A percentile compares a stretch with the other conserved stretches of the same genome.
These are phyloP conservation scores for Penicillium sp. DNA, from an alignment of 2,329 filamentous ascomycete species.

Conservation along the genomic window DNA sequence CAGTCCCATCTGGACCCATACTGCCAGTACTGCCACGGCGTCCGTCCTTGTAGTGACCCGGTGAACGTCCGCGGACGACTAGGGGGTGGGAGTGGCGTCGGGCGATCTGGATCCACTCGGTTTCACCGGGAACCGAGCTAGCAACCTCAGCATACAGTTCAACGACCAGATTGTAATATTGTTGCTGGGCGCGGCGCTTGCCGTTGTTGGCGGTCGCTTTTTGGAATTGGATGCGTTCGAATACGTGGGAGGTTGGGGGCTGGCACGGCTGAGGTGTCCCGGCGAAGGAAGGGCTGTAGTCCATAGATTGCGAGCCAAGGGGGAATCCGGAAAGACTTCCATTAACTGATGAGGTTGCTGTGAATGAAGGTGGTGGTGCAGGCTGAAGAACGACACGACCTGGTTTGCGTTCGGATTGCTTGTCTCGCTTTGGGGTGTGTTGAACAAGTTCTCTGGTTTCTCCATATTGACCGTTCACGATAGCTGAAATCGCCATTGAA, in stretches of 20 bases:
- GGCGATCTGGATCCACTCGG: conserved; percentile 69
- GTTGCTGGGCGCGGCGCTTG: conserved; percentile 83
- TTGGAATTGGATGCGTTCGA: conserved; percentile 93
- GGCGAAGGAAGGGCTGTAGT: conserved; percentile 36
- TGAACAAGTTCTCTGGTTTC: conserved; percentile 83
- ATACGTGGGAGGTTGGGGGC: conserved; percentile 57
- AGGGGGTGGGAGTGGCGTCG: conserved; percentile 73
- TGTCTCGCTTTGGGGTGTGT: conserved; percentile 88
- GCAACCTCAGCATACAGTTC: conserved; percentile 74
- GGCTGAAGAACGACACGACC: conserved; percentile 67
- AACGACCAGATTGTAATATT: conserved; percentile 88
- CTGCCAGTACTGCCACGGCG: conserved; percentile 68
- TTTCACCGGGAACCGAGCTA: conserved; percentile 39
- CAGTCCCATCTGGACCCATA: conserved; percentile 65
- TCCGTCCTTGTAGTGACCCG: conserved; percentile 75
- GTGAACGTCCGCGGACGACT: conserved; percentile 82
- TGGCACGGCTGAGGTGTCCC: conserved; percentile 35
- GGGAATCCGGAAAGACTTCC: conserved; percentile 26
- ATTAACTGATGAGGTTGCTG: conserved; percentile 26
- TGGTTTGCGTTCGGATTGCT: conserved; percentile 75
- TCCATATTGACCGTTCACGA: conserved; percentile 71
- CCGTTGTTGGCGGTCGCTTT: conserved; percentile 92
- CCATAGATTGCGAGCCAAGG: conserved; percentile 31
- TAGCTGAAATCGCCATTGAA: conserved; percentile 80
- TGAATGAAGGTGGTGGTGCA: conserved; percentile 55